Percentiles rank a stretch among this genome's conserved stretches.
phyloP scores from a whole-genome alignment of 2,329 filamentous ascomycete genomes.

The Exophiala alcalophila region DNA sequence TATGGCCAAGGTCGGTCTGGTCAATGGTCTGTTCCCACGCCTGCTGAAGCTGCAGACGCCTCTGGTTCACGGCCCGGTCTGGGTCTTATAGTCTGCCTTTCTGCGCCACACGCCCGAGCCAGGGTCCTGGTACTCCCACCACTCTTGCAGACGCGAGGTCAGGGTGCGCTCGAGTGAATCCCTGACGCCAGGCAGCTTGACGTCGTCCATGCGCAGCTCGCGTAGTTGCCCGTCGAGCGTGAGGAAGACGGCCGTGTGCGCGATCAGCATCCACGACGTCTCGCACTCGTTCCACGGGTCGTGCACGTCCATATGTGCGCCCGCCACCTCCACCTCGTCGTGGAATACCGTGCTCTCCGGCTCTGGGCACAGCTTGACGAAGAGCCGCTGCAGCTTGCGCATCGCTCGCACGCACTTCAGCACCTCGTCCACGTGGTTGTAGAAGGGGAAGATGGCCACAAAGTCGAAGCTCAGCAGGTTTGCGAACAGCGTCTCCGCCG shows the following conservation, averaged over 20 bases:
- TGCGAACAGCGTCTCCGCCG: slow-evolving; percentile 43
- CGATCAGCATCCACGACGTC: slow-evolving; percentile 50
- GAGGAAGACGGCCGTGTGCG: slow-evolving; percentile 34
- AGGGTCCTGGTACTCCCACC: slow-evolving; percentile 22
- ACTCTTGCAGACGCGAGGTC: slow-evolving; percentile 9
- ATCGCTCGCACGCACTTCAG: slow-evolving; percentile 48
- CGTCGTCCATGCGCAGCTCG: slow-evolving; percentile 26
- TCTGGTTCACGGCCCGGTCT: too few species aligned
- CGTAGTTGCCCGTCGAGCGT: slow-evolving; percentile 17
- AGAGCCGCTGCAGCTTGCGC: slow-evolving; percentile 53
- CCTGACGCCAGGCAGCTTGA: slow-evolving; percentile 24
- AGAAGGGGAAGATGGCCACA: slow-evolving; percentile 65
- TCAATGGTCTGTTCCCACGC: too few species aligned
- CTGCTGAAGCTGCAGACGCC: too few species aligned
- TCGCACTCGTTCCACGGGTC: slow-evolving; percentile 56
- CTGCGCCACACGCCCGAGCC: slow-evolving; percentile 17
- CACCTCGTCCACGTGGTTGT: slow-evolving; percentile 55
- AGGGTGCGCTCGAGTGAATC: slow-evolving; percentile 18
- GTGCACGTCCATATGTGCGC: slow-evolving; percentile 40
- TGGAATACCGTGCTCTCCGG: slow-evolving; percentile 38
- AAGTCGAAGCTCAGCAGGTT: slow-evolving; percentile 50
- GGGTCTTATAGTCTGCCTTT: too few species aligned
- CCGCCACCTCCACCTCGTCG: slow-evolving; percentile 34
- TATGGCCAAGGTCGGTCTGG: too few species aligned
- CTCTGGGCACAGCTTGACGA: slow-evolving; percentile 51